Percentiles rank a stretch among this genome's conserved stretches.
These are phyloP conservation scores for Scutellaria barbata DNA, from an alignment of 257 asterid species.

Conservation along the genomic window DNA sequence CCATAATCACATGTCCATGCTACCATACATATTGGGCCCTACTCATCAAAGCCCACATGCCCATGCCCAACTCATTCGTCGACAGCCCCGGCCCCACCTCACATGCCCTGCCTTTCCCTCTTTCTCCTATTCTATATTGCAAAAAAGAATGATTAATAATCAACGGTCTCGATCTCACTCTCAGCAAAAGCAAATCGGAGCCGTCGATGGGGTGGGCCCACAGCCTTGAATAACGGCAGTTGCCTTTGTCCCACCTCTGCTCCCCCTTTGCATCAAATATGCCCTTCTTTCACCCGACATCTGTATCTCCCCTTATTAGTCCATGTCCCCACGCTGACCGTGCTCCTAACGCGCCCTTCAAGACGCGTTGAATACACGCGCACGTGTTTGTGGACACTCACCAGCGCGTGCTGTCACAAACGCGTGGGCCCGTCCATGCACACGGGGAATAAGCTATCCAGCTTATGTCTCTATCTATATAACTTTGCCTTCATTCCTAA, in stretches of 20 bases:
- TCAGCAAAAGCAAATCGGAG: not conserved
- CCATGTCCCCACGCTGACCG: conserved; percentile 41
- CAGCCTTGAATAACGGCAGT: conserved; percentile 47
- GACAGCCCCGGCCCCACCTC: conserved; percentile 55
- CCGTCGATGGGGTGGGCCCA: conserved; percentile 44
- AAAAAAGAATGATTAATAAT: no score
- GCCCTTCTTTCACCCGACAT: conserved; percentile 39
- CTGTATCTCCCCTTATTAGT: conserved; percentile 27
- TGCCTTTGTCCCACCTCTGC: conserved; percentile 49
- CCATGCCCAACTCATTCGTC: conserved; percentile 39
- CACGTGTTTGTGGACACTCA: not conserved
- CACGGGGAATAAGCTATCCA: conserved; percentile 36
- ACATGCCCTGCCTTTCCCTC: conserved; percentile 43
- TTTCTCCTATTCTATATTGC: not conserved
- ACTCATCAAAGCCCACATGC: conserved; percentile 40
- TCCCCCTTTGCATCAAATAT: conserved; percentile 34
- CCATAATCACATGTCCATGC: no score
- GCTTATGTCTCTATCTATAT: conserved; percentile 36
- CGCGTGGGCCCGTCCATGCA: conserved; percentile 30
- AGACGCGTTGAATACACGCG: not conserved
- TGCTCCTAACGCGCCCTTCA: conserved; percentile 7
- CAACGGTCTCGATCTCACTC: conserved; percentile 24
- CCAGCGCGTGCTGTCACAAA: conserved; percentile 29
- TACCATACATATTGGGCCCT: conserved; percentile 32
- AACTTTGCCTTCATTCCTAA: conserved; percentile 23